These are phyloP conservation scores for Juncus inflexus DNA, from an alignment of 176 grass and related monocot species.

Conservation along the genomic window DNA sequence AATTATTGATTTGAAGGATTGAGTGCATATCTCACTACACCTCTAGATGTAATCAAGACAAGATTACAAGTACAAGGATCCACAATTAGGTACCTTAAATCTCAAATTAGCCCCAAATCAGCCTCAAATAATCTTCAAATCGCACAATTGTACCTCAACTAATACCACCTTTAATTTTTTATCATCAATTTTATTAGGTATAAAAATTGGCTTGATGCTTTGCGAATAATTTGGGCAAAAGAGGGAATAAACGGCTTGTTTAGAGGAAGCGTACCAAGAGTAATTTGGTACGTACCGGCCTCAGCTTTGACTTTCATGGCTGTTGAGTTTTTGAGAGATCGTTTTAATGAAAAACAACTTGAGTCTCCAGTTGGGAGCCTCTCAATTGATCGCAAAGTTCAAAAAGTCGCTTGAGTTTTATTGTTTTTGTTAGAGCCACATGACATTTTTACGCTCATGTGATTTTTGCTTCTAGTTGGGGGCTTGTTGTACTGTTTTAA, in stretches of 20 bases:
- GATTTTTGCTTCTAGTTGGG: not conserved
- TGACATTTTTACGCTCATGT: constrained; percentile 5
- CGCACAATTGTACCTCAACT: not conserved
- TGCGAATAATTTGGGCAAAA: constrained; percentile 58
- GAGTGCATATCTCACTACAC: constrained; percentile 81
- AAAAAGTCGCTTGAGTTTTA: constrained; percentile 32
- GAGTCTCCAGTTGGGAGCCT: constrained; percentile 29
- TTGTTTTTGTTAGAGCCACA: not conserved
- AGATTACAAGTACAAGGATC: constrained; percentile 94
- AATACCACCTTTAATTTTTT: not conserved
- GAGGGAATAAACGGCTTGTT: constrained; percentile 81
- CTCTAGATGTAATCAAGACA: constrained; percentile 88
- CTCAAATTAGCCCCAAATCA: too few species aligned
- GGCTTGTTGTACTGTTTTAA: too few species aligned
- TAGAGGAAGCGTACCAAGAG: constrained; percentile 79
- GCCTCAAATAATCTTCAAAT: not conserved
- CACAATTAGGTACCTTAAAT: constrained; percentile 43
- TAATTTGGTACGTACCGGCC: constrained; percentile 87
- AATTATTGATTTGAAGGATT: constrained; percentile 47
- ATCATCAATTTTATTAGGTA: constrained; percentile 49
- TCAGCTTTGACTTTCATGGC: constrained; percentile 97
- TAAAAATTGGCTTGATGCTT: constrained; percentile 75
- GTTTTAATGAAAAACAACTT: constrained; percentile 56
- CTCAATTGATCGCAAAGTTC: constrained; percentile 40
- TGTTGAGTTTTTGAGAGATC: constrained; percentile 80